phyloP scores from a whole-genome alignment of 805 yeast genomes.

The Candida argentea region DNA sequence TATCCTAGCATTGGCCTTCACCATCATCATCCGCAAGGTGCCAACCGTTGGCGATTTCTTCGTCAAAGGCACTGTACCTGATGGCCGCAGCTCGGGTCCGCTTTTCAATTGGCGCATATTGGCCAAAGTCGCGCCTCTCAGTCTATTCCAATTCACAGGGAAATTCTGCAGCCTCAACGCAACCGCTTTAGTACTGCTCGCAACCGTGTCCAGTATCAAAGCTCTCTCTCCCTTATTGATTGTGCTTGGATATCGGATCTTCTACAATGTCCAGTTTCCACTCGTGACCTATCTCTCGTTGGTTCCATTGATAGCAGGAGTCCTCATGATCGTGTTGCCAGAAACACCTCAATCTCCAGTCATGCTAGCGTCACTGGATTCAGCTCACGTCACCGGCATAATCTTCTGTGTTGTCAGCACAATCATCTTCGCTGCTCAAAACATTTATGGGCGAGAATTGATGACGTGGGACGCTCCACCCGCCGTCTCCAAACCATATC shows the following conservation, averaged over 20 bases:
- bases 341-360: conserved; percentile 11
- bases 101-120: conserved; percentile 22
- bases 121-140: conserved; percentile 47
- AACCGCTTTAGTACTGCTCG: conserved; percentile 53
- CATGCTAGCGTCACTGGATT: conserved; percentile 5
- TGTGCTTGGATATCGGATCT: conserved; percentile 43
- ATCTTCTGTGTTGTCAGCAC: conserved; percentile 58
- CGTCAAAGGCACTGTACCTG: conserved; percentile 48
- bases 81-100: conserved; percentile 11
- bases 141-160: conserved; percentile 56
- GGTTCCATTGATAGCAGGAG: conserved; percentile 43
- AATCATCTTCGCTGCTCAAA: conserved; percentile 72
- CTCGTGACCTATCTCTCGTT: conserved; percentile 40
- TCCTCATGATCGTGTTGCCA: conserved; percentile 35
- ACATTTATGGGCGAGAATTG: conserved; percentile 77
- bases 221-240: conserved; percentile 57
- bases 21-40: conserved; percentile 20
- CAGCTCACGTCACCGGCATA: conserved; percentile 47
- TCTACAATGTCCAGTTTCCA: conserved; percentile 43
- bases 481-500: background rate
- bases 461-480: conserved; percentile 40
- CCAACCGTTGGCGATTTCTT: conserved; percentile 27
- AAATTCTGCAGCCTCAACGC: conserved; percentile 55
- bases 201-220: conserved; percentile 63
- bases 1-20: conserved; percentile 28